A percentile compares a stretch with the other conserved stretches of the same genome.
Evolutionary conservation across 352 stramenopile genomes (phyloP).

Genomic region (Globisporangium cederbergense): DNA sequence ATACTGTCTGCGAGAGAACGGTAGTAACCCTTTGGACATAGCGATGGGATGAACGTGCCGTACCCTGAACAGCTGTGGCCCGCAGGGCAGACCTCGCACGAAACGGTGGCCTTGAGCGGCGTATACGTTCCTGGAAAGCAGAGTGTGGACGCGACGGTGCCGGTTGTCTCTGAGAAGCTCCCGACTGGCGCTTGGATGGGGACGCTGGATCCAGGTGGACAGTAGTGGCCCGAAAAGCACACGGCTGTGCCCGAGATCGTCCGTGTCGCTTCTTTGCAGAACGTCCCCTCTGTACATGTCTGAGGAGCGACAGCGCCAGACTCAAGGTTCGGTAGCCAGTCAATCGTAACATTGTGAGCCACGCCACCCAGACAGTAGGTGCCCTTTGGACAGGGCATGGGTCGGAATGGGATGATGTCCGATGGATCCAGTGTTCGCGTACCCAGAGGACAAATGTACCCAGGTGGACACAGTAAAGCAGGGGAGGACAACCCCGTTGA

Average conservation of each 20-base stretch:
- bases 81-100: constrained; percentile 91
- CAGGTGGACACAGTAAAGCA: constrained; percentile 90
- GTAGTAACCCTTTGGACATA: constrained; percentile 93
- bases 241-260: constrained; percentile 73
- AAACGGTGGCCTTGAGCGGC: constrained; percentile 81
- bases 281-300: constrained; percentile 94
- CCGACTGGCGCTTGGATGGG: constrained; percentile 91
- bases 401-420: constrained; percentile 66
- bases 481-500: constrained; percentile 89
- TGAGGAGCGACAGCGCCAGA: constrained; percentile 87
- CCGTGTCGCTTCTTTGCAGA: constrained; percentile 85
- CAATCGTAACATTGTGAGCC: constrained; percentile 86
- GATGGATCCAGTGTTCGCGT: constrained; percentile 91
- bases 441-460: constrained; percentile 92
- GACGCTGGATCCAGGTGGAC: constrained; percentile 83
- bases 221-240: constrained; percentile 96
- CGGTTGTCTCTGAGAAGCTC: constrained; percentile 84
- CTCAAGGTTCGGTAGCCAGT: constrained; percentile 89
- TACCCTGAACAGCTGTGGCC: constrained; percentile 93
- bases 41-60: constrained; percentile 94
- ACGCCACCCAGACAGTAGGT: constrained; percentile 96
- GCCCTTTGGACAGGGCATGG: constrained; percentile 85
- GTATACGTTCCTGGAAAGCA: constrained; percentile 98
- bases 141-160: constrained; percentile 90
- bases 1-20: constrained; percentile 93